phyloP scores from a whole-genome alignment of 352 stramenopile species.

The Phytophthora multivora region DNA sequence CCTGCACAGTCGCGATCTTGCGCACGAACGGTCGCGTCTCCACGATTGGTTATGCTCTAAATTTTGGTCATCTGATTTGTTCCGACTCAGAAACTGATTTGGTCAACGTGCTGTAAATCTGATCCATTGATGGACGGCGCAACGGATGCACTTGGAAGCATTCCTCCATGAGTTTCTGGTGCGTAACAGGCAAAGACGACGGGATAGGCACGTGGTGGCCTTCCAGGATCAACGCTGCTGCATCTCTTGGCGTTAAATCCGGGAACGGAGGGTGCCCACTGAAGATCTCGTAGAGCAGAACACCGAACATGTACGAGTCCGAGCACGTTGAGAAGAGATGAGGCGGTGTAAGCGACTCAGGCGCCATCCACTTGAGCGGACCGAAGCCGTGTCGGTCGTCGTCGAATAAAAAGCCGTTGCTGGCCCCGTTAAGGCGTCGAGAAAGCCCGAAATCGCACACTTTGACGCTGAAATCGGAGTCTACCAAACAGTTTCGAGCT shows the following conservation, averaged over 20 bases:
- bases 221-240: constrained; percentile 64
- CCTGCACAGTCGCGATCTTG: not conserved
- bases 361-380: constrained; percentile 78
- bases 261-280: constrained; percentile 62
- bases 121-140: constrained; percentile 60
- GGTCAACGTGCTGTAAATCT: constrained; percentile 50
- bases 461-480: constrained; percentile 68
- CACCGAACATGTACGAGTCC: constrained; percentile 80
- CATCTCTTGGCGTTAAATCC: constrained; percentile 54
- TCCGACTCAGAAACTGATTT: no score
- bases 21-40: no score
- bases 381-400: constrained; percentile 63
- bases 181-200: constrained; percentile 36
- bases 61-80: no score
- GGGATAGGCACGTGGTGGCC: constrained; percentile 69
- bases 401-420: constrained; percentile 47
- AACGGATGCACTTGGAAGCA: constrained; percentile 71
- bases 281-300: constrained; percentile 81
- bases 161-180: constrained; percentile 58
- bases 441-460: constrained; percentile 76
- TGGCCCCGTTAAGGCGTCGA: constrained; percentile 34
- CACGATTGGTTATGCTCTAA: no score
- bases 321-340: constrained; percentile 75
- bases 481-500: constrained; percentile 71
- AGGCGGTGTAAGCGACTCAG: constrained; percentile 65